Evolutionary conservation across 495 filamentous ascomycete species (phyloP).

Genomic region (Penicillium turbatum): DNA sequence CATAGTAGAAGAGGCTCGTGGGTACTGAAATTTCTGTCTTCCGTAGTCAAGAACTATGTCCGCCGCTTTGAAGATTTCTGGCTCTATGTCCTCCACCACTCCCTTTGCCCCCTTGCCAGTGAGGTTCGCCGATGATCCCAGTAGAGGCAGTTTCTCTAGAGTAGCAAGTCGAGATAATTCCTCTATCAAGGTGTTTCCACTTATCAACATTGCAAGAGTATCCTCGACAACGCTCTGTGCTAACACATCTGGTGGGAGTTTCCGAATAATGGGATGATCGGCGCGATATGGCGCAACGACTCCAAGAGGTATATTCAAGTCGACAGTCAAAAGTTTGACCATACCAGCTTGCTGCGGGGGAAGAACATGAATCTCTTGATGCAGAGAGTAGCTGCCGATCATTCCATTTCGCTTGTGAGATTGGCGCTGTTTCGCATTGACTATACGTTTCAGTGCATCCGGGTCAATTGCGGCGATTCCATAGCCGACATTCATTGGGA

Average conservation of each 20-base stretch:
- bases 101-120: slow-evolving; percentile 26
- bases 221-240: slow-evolving; percentile 13
- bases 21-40: slow-evolving; percentile 19
- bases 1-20: slow-evolving; percentile 30
- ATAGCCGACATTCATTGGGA: slow-evolving; percentile 25
- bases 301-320: slow-evolving; percentile 23
- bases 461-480: slow-evolving; percentile 18
- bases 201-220: slow-evolving; percentile 27
- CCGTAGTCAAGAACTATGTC: slow-evolving; percentile 34
- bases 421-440: slow-evolving; percentile 14
- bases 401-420: slow-evolving; percentile 27
- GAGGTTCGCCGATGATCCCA: slow-evolving; percentile 30
- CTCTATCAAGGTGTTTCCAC: slow-evolving; percentile 24
- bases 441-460: slow-evolving; percentile 16
- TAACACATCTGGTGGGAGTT: slow-evolving; percentile 1
- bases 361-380: slow-evolving; percentile 16
- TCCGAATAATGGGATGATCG: slow-evolving; percentile 17
- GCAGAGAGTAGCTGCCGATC: slow-evolving; percentile 21
- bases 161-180: slow-evolving; percentile 20
- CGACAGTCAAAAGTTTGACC: slow-evolving; percentile 17
- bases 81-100: slow-evolving; percentile 28
- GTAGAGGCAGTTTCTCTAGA: slow-evolving; percentile 11
- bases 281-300: slow-evolving; percentile 19
- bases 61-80: slow-evolving; percentile 20
- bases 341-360: slow-evolving; percentile 8